These are phyloP conservation scores for Penicillium longicatenatum DNA, from an alignment of 495 filamentous ascomycete species.

Conservation along the genomic window DNA sequence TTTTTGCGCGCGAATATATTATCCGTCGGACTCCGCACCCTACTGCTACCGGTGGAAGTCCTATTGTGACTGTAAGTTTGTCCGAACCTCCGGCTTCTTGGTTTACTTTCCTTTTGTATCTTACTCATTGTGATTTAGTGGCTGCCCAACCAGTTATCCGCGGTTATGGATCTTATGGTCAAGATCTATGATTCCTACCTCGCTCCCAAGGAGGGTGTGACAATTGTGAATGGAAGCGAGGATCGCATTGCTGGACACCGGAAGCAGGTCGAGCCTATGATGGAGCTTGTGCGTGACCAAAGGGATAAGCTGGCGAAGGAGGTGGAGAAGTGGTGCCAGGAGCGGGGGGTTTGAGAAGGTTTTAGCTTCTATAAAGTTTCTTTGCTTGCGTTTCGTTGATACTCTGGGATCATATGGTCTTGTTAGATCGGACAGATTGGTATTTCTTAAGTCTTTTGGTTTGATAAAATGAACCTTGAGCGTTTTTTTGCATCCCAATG, in stretches of 20 bases:
- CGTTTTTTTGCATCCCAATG: too few species aligned
- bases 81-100: neutral
- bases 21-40: slow-evolving; percentile 80
- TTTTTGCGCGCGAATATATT: slow-evolving; percentile 93
- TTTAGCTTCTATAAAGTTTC: neutral
- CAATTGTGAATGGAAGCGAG: slow-evolving; percentile 25
- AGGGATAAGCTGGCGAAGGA: slow-evolving; percentile 70
- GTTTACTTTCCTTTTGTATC: neutral
- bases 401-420: neutral
- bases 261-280: slow-evolving; percentile 60
- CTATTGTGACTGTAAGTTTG: slow-evolving; percentile 73
- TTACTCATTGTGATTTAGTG: slow-evolving; percentile 47
- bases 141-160: slow-evolving; percentile 82
- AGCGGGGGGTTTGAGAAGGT: slow-evolving; percentile 54
- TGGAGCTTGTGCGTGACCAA: slow-evolving; percentile 71
- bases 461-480: too few species aligned
- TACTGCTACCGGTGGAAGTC: slow-evolving; percentile 86
- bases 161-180: slow-evolving; percentile 76
- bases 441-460: too few species aligned
- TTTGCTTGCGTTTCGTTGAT: neutral
- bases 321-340: slow-evolving; percentile 77
- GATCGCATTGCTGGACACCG: slow-evolving; percentile 37
- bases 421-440: neutral
- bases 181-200: slow-evolving; percentile 55
- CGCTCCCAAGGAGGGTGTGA: slow-evolving; percentile 40